phyloP scores from a whole-genome alignment of 495 filamentous ascomycete genomes.

The Lindgomyces ingoldianus region DNA sequence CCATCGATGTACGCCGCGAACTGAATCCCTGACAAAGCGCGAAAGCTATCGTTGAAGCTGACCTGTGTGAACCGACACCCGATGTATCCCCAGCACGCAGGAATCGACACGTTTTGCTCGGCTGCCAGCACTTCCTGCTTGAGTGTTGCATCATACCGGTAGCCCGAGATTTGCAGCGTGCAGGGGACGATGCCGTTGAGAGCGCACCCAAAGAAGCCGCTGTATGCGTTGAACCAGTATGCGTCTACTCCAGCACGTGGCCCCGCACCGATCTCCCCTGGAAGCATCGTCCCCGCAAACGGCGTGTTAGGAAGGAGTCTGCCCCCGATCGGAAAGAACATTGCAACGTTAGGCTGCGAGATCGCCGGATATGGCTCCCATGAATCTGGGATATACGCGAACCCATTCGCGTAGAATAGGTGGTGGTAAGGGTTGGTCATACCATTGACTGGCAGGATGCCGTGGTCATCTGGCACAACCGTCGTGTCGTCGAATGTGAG shows the following conservation, averaged over 20 bases:
- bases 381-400: constrained; percentile 48
- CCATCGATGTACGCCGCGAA: constrained; percentile 45
- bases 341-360: constrained; percentile 48
- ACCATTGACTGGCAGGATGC: constrained; percentile 42
- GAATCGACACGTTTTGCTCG: constrained; percentile 43
- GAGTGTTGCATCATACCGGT: constrained; percentile 34
- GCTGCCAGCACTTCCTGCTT: constrained; percentile 34
- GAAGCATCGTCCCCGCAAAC: constrained; percentile 39
- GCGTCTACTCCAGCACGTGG: constrained; percentile 43
- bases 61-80: constrained; percentile 46
- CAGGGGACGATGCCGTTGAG: constrained; percentile 46
- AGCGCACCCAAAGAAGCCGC: constrained; percentile 48
- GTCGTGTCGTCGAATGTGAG: constrained; percentile 43
- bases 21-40: constrained; percentile 47
- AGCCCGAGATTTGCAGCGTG: constrained; percentile 46
- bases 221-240: constrained; percentile 51
- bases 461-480: constrained; percentile 33
- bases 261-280: constrained; percentile 51
- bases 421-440: constrained; percentile 52
- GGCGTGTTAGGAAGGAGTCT: constrained; percentile 33
- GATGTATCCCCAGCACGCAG: constrained; percentile 40
- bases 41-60: constrained; percentile 42
- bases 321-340: constrained; percentile 45
- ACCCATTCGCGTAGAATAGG: constrained; percentile 48
- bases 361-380: constrained; percentile 46